These are phyloP conservation scores for Blastocystis sp. DNA, from an alignment of 352 stramenopile species.

Conservation along the genomic window DNA sequence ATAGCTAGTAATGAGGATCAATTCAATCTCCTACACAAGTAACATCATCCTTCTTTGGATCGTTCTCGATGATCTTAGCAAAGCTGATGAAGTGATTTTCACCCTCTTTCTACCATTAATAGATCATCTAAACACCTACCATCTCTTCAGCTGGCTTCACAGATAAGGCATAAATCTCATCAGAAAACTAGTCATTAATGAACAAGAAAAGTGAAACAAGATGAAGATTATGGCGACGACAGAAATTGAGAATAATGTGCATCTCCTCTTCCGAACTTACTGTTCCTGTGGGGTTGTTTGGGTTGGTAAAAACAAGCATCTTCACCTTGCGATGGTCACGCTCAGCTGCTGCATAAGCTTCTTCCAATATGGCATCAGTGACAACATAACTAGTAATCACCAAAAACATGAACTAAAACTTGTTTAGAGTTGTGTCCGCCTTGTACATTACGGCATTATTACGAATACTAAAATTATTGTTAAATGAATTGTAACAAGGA, in stretches of 20 bases:
- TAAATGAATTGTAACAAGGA: conserved; percentile 66
- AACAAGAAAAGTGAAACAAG: not conserved
- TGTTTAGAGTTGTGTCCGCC: conserved; percentile 45
- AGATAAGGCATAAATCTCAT: conserved; percentile 63
- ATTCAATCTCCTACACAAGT: not conserved
- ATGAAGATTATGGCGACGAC: conserved; percentile 48
- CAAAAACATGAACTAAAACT: not conserved
- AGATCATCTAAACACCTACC: not conserved
- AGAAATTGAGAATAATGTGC: conserved; percentile 51
- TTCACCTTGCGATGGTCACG: conserved; percentile 23
- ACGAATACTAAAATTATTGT: conserved; percentile 56
- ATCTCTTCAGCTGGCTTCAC: conserved; percentile 9
- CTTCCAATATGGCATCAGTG: conserved; percentile 35
- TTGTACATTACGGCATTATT: conserved; percentile 1
- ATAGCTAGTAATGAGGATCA: not conserved
- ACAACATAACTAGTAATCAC: conserved; percentile 23
- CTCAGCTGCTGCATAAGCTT: conserved; percentile 22
- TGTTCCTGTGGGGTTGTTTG: conserved; percentile 63
- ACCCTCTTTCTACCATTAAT: not conserved
- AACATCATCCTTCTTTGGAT: conserved; percentile 63
- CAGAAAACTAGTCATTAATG: conserved; percentile 17
- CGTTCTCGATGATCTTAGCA: conserved; percentile 62
- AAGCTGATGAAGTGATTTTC: conserved; percentile 49
- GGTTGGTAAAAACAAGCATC: conserved; percentile 64
- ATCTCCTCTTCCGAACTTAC: conserved; percentile 59